Evolutionary conservation across 179 eudicot species (phyloP).

Genomic region (Silene noctiflora): DNA sequence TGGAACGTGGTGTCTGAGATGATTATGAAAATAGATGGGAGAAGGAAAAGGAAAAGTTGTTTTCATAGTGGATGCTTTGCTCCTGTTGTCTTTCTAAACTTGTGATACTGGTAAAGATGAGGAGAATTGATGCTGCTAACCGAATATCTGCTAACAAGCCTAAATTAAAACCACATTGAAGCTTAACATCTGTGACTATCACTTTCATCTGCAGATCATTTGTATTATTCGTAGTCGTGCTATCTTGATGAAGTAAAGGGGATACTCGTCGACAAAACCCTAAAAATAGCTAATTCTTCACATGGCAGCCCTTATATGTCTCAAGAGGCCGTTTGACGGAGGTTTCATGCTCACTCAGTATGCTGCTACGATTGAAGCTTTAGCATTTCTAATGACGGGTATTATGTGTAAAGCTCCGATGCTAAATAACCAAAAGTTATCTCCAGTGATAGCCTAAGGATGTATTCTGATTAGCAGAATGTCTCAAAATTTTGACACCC

Average conservation of each 20-base stretch:
- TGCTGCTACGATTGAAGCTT: slow-evolving; percentile 8
- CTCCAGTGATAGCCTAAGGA: neutral
- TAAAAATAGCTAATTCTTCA: slow-evolving; percentile 25
- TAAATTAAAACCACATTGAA: slow-evolving; percentile 28
- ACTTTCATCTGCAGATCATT: slow-evolving; percentile 25
- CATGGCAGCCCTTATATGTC: slow-evolving; percentile 26
- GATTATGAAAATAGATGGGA: slow-evolving; percentile 25
- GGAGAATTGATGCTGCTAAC: slow-evolving; percentile 35
- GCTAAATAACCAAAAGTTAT: neutral
- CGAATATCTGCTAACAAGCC: slow-evolving; percentile 36
- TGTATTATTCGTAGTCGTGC: slow-evolving; percentile 23
- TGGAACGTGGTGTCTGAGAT: neutral
- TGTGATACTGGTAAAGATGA: slow-evolving; percentile 34
- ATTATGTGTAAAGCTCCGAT: neutral
- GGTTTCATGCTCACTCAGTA: slow-evolving; percentile 24
- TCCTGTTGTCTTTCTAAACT: slow-evolving; percentile 26
- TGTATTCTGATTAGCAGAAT: neutral
- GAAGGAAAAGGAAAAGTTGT: slow-evolving; percentile 24
- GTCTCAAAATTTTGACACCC: neutral
- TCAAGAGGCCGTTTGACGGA: slow-evolving; percentile 26
- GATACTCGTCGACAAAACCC: slow-evolving; percentile 28
- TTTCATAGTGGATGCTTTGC: slow-evolving; percentile 28
- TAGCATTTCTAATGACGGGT: neutral
- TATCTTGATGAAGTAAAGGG: slow-evolving; percentile 25
- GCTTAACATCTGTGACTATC: slow-evolving; percentile 26